Percentiles rank a stretch among this genome's conserved stretches.
phyloP scores from a whole-genome alignment of 352 stramenopile genomes.

The Blastocystis sp. region DNA sequence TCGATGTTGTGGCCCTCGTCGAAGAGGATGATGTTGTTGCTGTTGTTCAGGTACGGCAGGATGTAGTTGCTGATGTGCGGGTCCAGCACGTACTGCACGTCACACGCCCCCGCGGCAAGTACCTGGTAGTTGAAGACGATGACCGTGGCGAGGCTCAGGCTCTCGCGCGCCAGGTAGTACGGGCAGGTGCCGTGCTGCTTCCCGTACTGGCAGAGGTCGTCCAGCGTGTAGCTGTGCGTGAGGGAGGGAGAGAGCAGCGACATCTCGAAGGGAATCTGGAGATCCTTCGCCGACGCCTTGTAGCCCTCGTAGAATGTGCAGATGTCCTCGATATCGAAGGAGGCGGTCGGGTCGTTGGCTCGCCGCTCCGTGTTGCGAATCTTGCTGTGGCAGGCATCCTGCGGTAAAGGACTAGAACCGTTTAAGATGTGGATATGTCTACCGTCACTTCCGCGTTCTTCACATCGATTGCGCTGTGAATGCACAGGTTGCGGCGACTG shows the following conservation, averaged over 20 bases:
- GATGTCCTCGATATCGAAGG: constrained; percentile 59
- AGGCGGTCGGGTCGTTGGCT: background rate
- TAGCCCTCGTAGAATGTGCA: constrained; percentile 88
- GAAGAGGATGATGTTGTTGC: constrained; percentile 60
- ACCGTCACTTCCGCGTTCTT: background rate
- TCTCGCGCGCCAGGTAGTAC: constrained; percentile 94
- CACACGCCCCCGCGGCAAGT: constrained; percentile 74
- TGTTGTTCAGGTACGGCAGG: constrained; percentile 37
- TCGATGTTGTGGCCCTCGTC: constrained; percentile 65
- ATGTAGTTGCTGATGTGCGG: constrained; percentile 50
- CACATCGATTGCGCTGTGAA: constrained; percentile 29
- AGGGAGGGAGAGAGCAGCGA: background rate
- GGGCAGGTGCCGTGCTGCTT: constrained; percentile 88
- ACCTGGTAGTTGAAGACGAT: constrained; percentile 99
- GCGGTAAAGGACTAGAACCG: constrained; percentile 17
- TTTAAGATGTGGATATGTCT: constrained; percentile 41
- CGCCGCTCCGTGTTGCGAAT: background rate
- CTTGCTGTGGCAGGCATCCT: constrained; percentile 34
- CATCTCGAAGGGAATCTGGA: constrained; percentile 2
- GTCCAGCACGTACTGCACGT: constrained; percentile 36
- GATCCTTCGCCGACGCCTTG: constrained; percentile 72
- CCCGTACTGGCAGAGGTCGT: constrained; percentile 90
- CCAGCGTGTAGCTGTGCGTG: constrained; percentile 82
- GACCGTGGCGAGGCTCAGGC: constrained; percentile 93
- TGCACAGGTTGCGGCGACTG: constrained; percentile 60